A percentile compares a stretch with the other conserved stretches of the same genome.
Evolutionary conservation across 176 grass and related monocot genomes (phyloP).

Genomic region (Eremochloa ophiuroides): DNA sequence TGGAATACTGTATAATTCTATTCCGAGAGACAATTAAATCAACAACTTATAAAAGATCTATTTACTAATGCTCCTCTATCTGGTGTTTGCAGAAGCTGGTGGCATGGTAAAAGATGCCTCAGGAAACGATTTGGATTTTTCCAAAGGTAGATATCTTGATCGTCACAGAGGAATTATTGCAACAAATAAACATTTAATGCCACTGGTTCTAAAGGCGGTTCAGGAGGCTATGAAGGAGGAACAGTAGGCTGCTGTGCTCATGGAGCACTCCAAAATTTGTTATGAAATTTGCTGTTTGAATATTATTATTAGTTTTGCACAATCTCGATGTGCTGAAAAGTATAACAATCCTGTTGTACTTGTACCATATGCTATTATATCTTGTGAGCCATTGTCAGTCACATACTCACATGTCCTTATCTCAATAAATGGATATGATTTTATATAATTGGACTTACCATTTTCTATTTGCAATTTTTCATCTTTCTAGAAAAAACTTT

Average conservation of each 20-base stretch:
- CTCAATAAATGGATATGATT: not conserved
- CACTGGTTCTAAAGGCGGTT: not conserved
- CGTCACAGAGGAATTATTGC: slow-evolving; percentile 15
- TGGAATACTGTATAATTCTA: slow-evolving; percentile 33
- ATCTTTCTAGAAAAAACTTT: not conserved
- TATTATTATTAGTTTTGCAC: not conserved
- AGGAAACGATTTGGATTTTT: slow-evolving; percentile 92
- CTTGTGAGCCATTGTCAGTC: not conserved
- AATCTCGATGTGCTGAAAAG: not conserved
- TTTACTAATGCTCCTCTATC: not conserved
- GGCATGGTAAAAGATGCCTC: slow-evolving; percentile 83
- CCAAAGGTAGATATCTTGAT: slow-evolving; percentile 43
- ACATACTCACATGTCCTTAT: not conserved
- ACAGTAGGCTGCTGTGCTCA: not conserved
- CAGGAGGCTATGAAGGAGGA: slow-evolving; percentile 25
- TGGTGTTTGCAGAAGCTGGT: slow-evolving; percentile 68
- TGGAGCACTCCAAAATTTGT: not conserved
- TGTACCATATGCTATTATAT: not conserved
- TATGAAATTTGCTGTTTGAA: not conserved
- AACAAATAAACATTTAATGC: slow-evolving; percentile 19
- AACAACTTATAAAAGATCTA: not conserved
- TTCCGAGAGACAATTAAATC: not conserved
- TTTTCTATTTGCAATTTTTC: not conserved
- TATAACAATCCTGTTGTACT: not conserved
- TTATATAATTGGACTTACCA: not conserved